These are phyloP conservation scores for Linum tenue DNA, from an alignment of 345 rosid species.

Conservation along the genomic window DNA sequence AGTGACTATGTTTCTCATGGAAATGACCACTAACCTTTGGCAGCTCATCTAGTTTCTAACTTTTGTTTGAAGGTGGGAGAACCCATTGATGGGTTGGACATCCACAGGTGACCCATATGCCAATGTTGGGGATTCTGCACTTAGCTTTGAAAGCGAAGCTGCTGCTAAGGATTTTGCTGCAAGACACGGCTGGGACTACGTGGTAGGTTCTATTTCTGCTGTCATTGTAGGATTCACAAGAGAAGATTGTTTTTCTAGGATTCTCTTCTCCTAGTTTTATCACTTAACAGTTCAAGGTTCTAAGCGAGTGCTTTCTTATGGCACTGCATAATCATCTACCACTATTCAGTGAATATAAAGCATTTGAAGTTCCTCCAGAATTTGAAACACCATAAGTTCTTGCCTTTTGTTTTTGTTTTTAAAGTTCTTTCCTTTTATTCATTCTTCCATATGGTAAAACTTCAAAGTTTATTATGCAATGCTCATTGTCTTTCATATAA, in stretches of 20 bases:
- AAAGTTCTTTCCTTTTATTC: too few species aligned
- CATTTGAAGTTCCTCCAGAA: too few species aligned
- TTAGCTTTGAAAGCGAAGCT: constrained; percentile 65
- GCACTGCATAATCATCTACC: neutral
- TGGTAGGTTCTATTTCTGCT: constrained; percentile 28
- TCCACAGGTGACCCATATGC: constrained; percentile 99
- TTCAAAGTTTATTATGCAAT: too few species aligned
- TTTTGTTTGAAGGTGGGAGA: constrained; percentile 70
- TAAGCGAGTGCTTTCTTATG: neutral
- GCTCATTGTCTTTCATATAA: too few species aligned
- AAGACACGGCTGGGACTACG: constrained; percentile 85
- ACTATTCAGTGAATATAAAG: too few species aligned
- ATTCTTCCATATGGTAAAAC: too few species aligned
- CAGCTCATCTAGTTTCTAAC: neutral
- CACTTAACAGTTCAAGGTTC: neutral
- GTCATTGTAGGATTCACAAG: too few species aligned
- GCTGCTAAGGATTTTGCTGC: constrained; percentile 82
- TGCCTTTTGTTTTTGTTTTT: too few species aligned
- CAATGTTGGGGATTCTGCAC: constrained; percentile 84
- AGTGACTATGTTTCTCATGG: neutral
- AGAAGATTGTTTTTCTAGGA: too few species aligned
- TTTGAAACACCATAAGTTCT: too few species aligned
- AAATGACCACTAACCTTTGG: neutral
- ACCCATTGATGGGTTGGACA: constrained; percentile 99
- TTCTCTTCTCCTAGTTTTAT: neutral